phyloP scores from a whole-genome alignment of 2,329 filamentous ascomycete species.

The Simplicillium aogashimaense region DNA sequence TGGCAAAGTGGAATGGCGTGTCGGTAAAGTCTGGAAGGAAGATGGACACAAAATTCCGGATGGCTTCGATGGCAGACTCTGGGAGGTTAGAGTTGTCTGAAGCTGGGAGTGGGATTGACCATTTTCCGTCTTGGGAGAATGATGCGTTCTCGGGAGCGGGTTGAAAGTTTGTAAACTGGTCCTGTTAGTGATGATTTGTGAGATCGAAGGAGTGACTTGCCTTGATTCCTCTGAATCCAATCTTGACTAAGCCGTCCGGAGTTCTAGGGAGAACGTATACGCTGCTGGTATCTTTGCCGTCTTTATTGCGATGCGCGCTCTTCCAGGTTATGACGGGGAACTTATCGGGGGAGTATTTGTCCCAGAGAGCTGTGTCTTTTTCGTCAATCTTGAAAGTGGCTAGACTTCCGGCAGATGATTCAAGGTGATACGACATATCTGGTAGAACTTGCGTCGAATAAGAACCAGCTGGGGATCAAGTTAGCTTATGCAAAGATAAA shows the following conservation, averaged over 20 bases:
- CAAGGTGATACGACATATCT: conserved; percentile 16
- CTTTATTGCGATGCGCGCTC: conserved; percentile 13
- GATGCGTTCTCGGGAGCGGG: conserved; percentile 15
- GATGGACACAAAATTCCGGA: conserved; percentile 12
- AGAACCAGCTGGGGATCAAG: conserved; percentile 18
- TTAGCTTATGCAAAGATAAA: too few relatives aligned
- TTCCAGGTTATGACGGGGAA: conserved; percentile 23
- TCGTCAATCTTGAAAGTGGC: conserved; percentile 17
- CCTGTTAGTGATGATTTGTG: neutral
- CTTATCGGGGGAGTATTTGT: conserved; percentile 20
- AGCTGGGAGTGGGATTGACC: conserved; percentile 18
- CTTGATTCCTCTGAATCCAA: conserved; percentile 18
- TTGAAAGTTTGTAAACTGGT: conserved; percentile 20
- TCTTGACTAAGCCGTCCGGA: conserved; percentile 15
- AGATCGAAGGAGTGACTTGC: conserved; percentile 4
- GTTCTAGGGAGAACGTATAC: conserved; percentile 19
- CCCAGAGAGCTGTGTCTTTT: conserved; percentile 14
- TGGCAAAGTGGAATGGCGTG: conserved; percentile 14
- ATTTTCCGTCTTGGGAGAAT: conserved; percentile 18
- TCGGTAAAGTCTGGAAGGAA: conserved; percentile 17
- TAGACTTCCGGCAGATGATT: conserved; percentile 18
- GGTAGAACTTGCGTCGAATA: conserved; percentile 20
- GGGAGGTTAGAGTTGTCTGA: conserved; percentile 11
- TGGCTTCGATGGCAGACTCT: conserved; percentile 12
- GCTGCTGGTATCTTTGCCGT: conserved; percentile 18